Percentiles rank a stretch among this genome's conserved stretches.
Evolutionary conservation across 768 basidiomycete genomes (phyloP).

Genomic region (Mycena indigotica): DNA sequence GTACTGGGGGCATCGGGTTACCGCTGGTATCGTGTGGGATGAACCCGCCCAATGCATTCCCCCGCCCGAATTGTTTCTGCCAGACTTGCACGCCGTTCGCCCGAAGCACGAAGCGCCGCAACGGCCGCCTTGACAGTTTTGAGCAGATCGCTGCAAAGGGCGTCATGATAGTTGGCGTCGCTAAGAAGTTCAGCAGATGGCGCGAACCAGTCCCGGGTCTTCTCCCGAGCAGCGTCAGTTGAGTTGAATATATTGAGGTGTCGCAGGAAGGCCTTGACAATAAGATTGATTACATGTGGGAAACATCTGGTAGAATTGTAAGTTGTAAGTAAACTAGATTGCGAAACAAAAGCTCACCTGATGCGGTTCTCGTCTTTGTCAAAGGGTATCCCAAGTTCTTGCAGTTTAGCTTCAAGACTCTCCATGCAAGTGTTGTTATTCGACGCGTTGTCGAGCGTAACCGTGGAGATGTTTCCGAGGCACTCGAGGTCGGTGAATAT

Average conservation of each 20-base stretch:
- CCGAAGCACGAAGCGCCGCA: slow-evolving; percentile 19
- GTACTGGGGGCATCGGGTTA: neutral
- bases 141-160: neutral
- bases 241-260: neutral
- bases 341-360: neutral
- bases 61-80: slow-evolving; percentile 4
- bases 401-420: neutral
- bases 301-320: neutral
- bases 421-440: neutral
- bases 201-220: neutral
- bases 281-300: neutral
- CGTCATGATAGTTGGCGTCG: neutral
- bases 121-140: slow-evolving; percentile 1
- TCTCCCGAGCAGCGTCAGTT: neutral
- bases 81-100: slow-evolving; percentile 15
- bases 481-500: neutral
- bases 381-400: neutral
- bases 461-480: neutral
- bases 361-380: neutral
- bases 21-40: neutral
- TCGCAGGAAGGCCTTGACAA: neutral
- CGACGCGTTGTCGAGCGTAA: neutral
- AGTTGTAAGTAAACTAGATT: neutral
- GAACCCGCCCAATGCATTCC: slow-evolving; percentile 11
- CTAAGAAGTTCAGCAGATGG: neutral